A percentile compares a stretch with the other conserved stretches of the same genome.
phyloP scores from a whole-genome alignment of 306 rosid genomes.

The Abrus precatorius region DNA sequence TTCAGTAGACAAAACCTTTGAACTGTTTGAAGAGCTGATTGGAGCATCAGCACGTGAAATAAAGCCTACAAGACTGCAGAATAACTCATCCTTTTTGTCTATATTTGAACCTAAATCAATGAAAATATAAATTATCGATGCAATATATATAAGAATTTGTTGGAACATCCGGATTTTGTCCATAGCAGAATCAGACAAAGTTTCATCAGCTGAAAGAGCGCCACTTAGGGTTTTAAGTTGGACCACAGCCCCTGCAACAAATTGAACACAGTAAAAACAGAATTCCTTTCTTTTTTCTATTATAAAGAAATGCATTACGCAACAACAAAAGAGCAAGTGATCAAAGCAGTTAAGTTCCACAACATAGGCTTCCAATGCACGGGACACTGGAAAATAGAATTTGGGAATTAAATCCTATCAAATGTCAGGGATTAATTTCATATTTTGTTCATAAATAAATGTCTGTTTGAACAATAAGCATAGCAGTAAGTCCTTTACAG shows the following conservation, averaged over 20 bases:
- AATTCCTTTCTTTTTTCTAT: constrained; percentile 8
- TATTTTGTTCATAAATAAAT: constrained; percentile 19
- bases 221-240: constrained; percentile 90
- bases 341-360: constrained; percentile 29
- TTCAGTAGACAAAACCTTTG: constrained; percentile 69
- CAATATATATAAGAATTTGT: constrained; percentile 77
- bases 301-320: constrained; percentile 11
- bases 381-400: constrained; percentile 36
- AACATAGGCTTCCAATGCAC: constrained; percentile 20
- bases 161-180: constrained; percentile 79
- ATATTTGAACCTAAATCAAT: constrained; percentile 76
- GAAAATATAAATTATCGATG: constrained; percentile 76
- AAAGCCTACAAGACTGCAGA: constrained; percentile 59
- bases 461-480: constrained; percentile 28
- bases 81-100: constrained; percentile 62
- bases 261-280: constrained; percentile 54
- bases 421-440: constrained; percentile 19
- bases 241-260: constrained; percentile 83
- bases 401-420: constrained; percentile 24
- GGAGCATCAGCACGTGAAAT: constrained; percentile 55
- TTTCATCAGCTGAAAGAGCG: constrained; percentile 74
- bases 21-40: constrained; percentile 63
- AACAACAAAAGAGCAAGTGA: constrained; percentile 15
- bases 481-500: constrained; percentile 24
- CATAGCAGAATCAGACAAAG: constrained; percentile 61